Evolutionary conservation across 2,329 filamentous ascomycete species (phyloP), one percentile per base, ranked within the genome.

Genomic region (Penicillium sp.): DNA sequence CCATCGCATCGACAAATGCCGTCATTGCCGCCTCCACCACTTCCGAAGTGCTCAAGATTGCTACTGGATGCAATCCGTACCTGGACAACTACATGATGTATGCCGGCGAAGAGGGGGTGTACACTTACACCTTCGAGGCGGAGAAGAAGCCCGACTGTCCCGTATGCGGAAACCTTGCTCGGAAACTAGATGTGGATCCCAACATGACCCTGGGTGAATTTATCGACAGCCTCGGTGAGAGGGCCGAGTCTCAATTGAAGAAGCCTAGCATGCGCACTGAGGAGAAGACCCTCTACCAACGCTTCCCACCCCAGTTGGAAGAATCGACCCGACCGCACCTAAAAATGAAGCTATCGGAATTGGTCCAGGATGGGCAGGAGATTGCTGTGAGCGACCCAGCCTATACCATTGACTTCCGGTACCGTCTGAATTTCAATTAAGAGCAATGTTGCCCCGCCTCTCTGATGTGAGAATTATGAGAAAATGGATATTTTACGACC

Each of bases 21-120:
- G 93, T 99, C 61, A 88, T 99, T 56, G 93, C 93, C 1, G 93
- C 92, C 1, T 87, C 88, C 44, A 97, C 92, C 72, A 97, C 93
- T 72, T 97, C 95, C 58, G 93, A 99, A 72, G 92, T 91, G 1
- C 84, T 97, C 74, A 99, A 99, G 74, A 88, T 99, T 55, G 88
- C 87, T 35, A 95, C 89, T 12, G 83, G 80, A 41, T 82, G 86
- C 31, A 93, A 92, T 28, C 89, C 92, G 0, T 86, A 84, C 56
- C 77, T 99, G 13, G 86, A 86, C 48, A 95, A 95, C 69, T 99
- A 99, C 74, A 97, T 97, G 91, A 95, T 96, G 88, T 99, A 99
- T 71, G 95, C 89, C 11, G 93, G 95, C 39, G 91, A 97, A 64
- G 92, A 95, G 64, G 82, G 87, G 58, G 87, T 99, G 58, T 99